These are phyloP conservation scores for Mycena venus DNA, from an alignment of 768 basidiomycete species.

Conservation along the genomic window DNA sequence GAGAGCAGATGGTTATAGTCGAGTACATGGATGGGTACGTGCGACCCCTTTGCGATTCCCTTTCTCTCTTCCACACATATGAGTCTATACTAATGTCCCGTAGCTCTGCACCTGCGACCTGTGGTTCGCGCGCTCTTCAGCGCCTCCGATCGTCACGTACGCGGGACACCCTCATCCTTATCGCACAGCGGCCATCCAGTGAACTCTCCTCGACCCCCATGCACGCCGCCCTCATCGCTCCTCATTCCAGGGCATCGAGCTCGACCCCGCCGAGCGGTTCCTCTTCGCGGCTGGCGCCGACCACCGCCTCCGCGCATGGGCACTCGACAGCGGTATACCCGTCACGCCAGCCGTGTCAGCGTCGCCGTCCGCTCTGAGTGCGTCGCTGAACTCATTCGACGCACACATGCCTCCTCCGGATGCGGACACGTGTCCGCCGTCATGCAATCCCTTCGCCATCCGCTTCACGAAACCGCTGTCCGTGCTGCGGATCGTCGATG, in stretches of 20 bases:
- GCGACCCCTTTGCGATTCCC: slow-evolving; percentile 24
- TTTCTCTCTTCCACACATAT: background rate
- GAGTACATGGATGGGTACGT: slow-evolving; percentile 28
- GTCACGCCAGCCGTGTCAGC: slow-evolving; percentile 52
- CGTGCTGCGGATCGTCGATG: slow-evolving; percentile 9
- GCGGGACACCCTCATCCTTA: background rate
- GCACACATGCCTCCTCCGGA: background rate
- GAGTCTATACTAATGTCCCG: slow-evolving; percentile 46
- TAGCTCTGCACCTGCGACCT: slow-evolving; percentile 25
- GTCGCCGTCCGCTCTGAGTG: slow-evolving; percentile 18
- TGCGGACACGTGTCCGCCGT: background rate
- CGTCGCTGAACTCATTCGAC: background rate
- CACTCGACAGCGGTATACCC: slow-evolving; percentile 65
- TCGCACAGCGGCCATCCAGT: slow-evolving; percentile 7
- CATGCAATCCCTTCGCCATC: background rate
- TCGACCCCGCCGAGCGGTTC: slow-evolving; percentile 69
- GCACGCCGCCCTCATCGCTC: background rate
- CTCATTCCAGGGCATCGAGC: slow-evolving; percentile 73
- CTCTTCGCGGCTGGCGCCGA: slow-evolving; percentile 82
- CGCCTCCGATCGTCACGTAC: slow-evolving; percentile 15
- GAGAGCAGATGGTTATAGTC: slow-evolving; percentile 42
- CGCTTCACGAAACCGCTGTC: background rate
- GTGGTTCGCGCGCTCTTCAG: slow-evolving; percentile 21
- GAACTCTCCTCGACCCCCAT: slow-evolving; percentile 56
- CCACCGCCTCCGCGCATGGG: slow-evolving; percentile 75